These are phyloP conservation scores for Botrytis porri DNA, from an alignment of 2,329 filamentous ascomycete species.

Conservation along the genomic window DNA sequence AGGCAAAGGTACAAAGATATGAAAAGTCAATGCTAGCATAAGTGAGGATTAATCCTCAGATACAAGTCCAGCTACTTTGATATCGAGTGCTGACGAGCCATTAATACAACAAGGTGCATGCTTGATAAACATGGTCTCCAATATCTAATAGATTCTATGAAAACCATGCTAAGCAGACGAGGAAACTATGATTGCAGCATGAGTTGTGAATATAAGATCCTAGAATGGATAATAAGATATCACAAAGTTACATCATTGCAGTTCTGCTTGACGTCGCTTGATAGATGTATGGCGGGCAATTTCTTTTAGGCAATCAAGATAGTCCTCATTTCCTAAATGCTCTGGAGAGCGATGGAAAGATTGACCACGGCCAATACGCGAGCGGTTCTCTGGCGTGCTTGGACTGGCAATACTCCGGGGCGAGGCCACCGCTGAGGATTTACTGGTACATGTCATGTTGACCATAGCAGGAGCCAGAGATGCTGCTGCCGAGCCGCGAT, in stretches of 20 bases:
- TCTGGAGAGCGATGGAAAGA: constrained; percentile 13
- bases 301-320: constrained; percentile 12
- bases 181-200: not conserved
- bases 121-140: not conserved
- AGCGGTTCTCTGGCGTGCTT: constrained; percentile 14
- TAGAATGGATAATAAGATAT: not conserved
- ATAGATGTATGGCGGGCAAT: constrained; percentile 2
- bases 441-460: not conserved
- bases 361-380: not conserved
- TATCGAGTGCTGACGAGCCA: constrained; percentile 6
- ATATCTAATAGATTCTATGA: not conserved
- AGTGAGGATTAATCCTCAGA: constrained; percentile 6
- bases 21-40: not conserved
- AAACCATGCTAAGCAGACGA: not conserved
- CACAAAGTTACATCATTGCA: not conserved
- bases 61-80: not conserved
- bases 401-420: constrained; percentile 2
- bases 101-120: constrained; percentile 5
- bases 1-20: constrained; percentile 3
- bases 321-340: constrained; percentile 16
- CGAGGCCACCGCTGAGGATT: not conserved
- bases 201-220: not conserved
- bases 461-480: constrained; percentile 34
- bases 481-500: constrained; percentile 36
- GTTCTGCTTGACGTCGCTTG: constrained; percentile 7